Percentiles rank a stretch among this genome's conserved stretches.
phyloP scores from a whole-genome alignment of 2,329 filamentous ascomycete species.

The Coniella lustricola region DNA sequence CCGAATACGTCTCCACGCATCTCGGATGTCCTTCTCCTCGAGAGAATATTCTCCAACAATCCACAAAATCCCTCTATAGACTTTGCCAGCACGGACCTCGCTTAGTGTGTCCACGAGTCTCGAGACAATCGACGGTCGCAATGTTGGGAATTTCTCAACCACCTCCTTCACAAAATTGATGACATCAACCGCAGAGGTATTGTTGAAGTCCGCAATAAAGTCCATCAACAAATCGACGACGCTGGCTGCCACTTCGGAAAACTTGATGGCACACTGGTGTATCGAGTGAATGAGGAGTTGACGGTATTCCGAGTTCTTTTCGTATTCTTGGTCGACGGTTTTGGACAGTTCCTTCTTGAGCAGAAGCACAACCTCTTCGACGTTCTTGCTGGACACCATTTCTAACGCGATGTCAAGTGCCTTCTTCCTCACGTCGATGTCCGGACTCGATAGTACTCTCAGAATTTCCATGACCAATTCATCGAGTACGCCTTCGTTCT shows the following conservation, averaged over 20 bases:
- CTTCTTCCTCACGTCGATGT: conserved; percentile 92
- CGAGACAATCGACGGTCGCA: conserved; percentile 80
- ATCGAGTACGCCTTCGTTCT: conserved; percentile 85
- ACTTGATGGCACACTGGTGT: conserved; percentile 97
- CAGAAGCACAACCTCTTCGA: conserved; percentile 92
- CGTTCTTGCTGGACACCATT: conserved; percentile 98
- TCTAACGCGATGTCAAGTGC: conserved; percentile 84
- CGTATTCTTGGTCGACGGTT: conserved; percentile 96
- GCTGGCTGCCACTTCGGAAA: conserved; percentile 94
- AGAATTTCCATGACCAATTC: conserved; percentile 96
- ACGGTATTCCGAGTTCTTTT: conserved; percentile 94
- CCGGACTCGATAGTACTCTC: conserved; percentile 86
- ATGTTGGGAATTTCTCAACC: conserved; percentile 91
- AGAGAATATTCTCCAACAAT: conserved; percentile 96
- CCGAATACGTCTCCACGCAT: conserved; percentile 94
- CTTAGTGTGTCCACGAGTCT: conserved; percentile 83
- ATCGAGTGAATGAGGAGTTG: conserved; percentile 95
- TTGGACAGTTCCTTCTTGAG: conserved; percentile 97
- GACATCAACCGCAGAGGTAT: conserved; percentile 91
- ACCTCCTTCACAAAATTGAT: conserved; percentile 99
- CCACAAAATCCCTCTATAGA: conserved; percentile 94
- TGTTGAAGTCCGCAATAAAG: conserved; percentile 98
- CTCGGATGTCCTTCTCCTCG: conserved; percentile 87
- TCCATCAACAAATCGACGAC: conserved; percentile 98
- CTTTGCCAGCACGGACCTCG: conserved; percentile 93